Percentiles rank a stretch among this genome's conserved stretches.
These are phyloP conservation scores for Nicotiana sylvestris DNA, from an alignment of 257 asterid genomes.

Conservation along the genomic window DNA sequence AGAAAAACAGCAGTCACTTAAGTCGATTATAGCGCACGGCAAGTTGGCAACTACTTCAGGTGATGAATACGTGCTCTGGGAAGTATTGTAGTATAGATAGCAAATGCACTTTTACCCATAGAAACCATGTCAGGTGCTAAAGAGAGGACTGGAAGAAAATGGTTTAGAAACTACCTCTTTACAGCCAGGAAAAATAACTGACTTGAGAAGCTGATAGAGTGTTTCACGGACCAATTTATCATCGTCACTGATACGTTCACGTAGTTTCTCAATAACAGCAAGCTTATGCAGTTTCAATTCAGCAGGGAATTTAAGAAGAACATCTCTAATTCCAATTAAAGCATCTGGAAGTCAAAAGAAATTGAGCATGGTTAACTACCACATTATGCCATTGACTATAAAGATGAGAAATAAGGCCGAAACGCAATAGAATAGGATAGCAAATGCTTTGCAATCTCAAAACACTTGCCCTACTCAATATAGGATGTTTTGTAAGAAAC, in stretches of 20 bases:
- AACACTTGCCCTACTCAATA: background rate
- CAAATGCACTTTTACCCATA: background rate
- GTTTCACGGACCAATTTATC: conserved; percentile 81
- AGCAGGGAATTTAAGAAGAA: conserved; percentile 62
- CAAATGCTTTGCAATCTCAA: background rate
- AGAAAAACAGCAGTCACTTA: background rate
- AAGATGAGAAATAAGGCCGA: background rate
- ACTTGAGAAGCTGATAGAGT: conserved; percentile 71
- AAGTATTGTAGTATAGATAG: background rate
- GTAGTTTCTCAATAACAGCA: conserved; percentile 79
- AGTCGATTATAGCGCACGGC: background rate
- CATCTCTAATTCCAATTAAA: conserved; percentile 63
- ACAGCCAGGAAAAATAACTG: conserved; percentile 71
- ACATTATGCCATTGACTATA: background rate
- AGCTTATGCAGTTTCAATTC: conserved; percentile 86
- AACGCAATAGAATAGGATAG: background rate
- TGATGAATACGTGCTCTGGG: background rate
- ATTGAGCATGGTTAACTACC: background rate
- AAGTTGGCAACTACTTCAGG: background rate
- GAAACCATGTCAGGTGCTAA: background rate
- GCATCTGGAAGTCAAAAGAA: conserved; percentile 49
- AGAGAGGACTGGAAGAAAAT: background rate
- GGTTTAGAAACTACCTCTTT: conserved; percentile 44
- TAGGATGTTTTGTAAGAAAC: background rate
- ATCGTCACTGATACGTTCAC: conserved; percentile 87